phyloP scores from a whole-genome alignment of 148 eudicot genomes.

The Chenopodium berlandieri region DNA sequence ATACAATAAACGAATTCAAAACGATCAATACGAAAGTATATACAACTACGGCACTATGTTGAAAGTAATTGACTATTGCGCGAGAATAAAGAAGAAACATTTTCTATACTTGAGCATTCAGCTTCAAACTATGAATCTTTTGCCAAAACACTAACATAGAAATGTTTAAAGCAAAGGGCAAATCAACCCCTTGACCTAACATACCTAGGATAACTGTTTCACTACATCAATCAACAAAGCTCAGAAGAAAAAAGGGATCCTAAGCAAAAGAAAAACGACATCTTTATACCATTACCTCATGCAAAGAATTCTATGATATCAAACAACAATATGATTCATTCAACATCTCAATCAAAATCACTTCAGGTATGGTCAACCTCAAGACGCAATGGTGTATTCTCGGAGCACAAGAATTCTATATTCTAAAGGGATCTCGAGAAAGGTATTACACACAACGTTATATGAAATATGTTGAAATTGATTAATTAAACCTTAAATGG shows the following conservation, averaged over 20 bases:
- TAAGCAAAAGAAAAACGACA: not conserved
- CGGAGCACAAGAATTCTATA: conserved; percentile 14
- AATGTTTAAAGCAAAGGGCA: not conserved
- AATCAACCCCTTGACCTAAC: not conserved
- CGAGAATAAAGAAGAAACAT: too few species aligned
- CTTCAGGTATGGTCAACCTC: conserved; percentile 17
- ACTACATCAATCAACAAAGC: not conserved
- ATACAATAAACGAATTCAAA: too few species aligned
- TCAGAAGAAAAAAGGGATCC: not conserved
- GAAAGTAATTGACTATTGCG: too few species aligned
- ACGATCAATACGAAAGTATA: too few species aligned
- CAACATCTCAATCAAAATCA: conserved; percentile 25
- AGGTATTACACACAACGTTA: conserved; percentile 22
- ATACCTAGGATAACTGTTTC: not conserved
- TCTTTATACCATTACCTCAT: not conserved
- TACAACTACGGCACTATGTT: too few species aligned
- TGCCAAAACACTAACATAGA: not conserved
- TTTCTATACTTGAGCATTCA: not conserved
- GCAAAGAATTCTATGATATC: not conserved
- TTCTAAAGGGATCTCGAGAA: conserved; percentile 12
- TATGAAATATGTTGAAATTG: conserved; percentile 17
- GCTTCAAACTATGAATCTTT: not conserved
- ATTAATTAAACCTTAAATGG: conserved; percentile 22
- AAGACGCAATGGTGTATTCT: conserved; percentile 16
- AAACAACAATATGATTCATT: conserved; percentile 21